phyloP scores from a whole-genome alignment of 2,329 filamentous ascomycete species.

The Zalaria sp. region DNA sequence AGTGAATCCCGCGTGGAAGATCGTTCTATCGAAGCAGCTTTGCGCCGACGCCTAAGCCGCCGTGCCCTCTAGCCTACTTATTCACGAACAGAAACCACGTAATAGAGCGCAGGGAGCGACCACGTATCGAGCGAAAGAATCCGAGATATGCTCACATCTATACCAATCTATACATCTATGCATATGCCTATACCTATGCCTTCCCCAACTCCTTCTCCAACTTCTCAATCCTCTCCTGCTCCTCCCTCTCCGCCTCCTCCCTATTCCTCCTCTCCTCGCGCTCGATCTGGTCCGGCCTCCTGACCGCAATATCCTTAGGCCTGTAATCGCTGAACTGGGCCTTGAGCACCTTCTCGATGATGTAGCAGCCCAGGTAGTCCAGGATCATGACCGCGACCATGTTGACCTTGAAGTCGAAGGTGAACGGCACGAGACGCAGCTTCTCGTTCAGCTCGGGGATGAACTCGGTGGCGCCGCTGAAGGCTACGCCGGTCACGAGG shows the following conservation, averaged over 20 bases:
- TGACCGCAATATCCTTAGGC: constrained; percentile 82
- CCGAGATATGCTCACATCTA: background rate
- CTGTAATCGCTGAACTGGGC: constrained; percentile 75
- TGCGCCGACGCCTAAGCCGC: too few species aligned
- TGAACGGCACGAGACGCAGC: constrained; percentile 85
- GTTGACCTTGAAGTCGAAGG: constrained; percentile 71
- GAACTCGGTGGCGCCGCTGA: constrained; percentile 89
- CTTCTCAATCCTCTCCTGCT: constrained; percentile 18
- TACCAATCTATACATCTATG: background rate
- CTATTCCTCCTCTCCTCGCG: constrained; percentile 57
- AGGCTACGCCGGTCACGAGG: constrained; percentile 77
- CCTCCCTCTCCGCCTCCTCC: constrained; percentile 26
- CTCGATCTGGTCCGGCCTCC: constrained; percentile 73
- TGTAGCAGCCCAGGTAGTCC: constrained; percentile 76
- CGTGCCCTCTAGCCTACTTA: too few species aligned
- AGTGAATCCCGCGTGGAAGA: too few species aligned
- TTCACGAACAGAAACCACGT: too few species aligned
- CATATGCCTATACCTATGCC: constrained; percentile 7
- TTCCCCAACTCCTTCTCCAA: constrained; percentile 17
- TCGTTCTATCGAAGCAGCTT: too few species aligned
- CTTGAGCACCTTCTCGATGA: constrained; percentile 81
- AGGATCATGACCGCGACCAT: constrained; percentile 75
- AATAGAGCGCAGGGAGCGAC: too few species aligned
- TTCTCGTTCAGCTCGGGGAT: constrained; percentile 89
- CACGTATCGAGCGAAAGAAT: background rate